phyloP scores from a whole-genome alignment of 2,329 filamentous ascomycete genomes.

The Colletotrichum musae region DNA sequence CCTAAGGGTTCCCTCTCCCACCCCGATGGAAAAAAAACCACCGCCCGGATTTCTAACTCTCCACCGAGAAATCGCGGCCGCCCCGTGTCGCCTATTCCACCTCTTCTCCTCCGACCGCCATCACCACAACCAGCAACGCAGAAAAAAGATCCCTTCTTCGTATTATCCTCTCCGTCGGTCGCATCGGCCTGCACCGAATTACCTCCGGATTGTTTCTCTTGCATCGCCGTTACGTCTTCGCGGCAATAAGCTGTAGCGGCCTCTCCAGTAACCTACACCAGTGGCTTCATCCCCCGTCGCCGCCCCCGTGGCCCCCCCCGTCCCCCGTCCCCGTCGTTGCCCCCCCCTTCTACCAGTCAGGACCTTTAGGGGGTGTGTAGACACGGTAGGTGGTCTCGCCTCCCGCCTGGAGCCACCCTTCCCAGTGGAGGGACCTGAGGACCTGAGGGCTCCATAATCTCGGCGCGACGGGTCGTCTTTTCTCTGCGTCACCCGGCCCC shows the following conservation, averaged over 20 bases:
- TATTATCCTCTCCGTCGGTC: not conserved
- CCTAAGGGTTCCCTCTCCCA: not conserved
- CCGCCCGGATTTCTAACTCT: constrained; percentile 39
- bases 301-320: constrained; percentile 7
- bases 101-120: constrained; percentile 19
- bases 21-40: constrained; percentile 29
- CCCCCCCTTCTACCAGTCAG: too few species aligned
- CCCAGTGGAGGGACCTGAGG: not conserved
- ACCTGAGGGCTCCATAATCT: constrained; percentile 35
- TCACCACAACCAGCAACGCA: not conserved
- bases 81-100: constrained; percentile 23
- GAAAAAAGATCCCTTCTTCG: not conserved
- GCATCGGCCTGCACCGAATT: constrained; percentile 22
- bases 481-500: constrained; percentile 41
- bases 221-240: not conserved
- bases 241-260: too few species aligned
- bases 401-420: constrained; percentile 38
- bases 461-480: constrained; percentile 42
- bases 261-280: too few species aligned
- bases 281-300: too few species aligned
- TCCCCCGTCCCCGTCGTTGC: not conserved
- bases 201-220: constrained; percentile 13
- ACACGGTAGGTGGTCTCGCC: constrained; percentile 22
- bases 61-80: constrained; percentile 40
- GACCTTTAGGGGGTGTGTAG: too few species aligned